phyloP scores from a whole-genome alignment of 768 basidiomycete genomes.

The Tylopilus plumbeoviolaceoides region DNA sequence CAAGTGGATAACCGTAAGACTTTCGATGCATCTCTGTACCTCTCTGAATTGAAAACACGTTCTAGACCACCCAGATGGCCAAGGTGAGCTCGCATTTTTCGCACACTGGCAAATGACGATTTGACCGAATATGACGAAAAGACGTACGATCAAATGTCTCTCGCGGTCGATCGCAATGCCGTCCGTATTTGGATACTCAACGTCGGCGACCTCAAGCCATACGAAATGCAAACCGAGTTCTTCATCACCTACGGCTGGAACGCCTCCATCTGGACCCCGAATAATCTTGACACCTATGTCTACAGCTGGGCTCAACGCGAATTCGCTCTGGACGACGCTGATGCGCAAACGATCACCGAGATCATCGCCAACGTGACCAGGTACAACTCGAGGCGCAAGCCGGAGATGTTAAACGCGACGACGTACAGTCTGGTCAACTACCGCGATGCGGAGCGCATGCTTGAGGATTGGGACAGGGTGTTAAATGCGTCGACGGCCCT shows the following conservation, averaged over 20 bases:
- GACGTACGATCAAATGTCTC: conserved; percentile 29
- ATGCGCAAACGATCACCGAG: background rate
- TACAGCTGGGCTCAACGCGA: background rate
- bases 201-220: background rate
- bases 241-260: background rate
- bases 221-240: background rate
- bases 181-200: background rate
- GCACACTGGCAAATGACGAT: too few species aligned
- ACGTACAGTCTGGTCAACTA: conserved; percentile 41
- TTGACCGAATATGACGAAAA: background rate
- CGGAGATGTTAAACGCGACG: background rate
- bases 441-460: conserved; percentile 1
- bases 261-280: background rate
- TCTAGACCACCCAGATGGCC: background rate
- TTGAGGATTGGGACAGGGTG: background rate
- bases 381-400: background rate
- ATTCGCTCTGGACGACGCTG: background rate
- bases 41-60: background rate
- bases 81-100: background rate
- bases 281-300: background rate
- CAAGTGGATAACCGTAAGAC: background rate
- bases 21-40: background rate
- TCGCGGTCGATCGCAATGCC: background rate
- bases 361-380: background rate
- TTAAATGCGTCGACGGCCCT: background rate